These are phyloP conservation scores for Medicago ruthenica DNA, from an alignment of 306 rosid genomes.

Conservation along the genomic window DNA sequence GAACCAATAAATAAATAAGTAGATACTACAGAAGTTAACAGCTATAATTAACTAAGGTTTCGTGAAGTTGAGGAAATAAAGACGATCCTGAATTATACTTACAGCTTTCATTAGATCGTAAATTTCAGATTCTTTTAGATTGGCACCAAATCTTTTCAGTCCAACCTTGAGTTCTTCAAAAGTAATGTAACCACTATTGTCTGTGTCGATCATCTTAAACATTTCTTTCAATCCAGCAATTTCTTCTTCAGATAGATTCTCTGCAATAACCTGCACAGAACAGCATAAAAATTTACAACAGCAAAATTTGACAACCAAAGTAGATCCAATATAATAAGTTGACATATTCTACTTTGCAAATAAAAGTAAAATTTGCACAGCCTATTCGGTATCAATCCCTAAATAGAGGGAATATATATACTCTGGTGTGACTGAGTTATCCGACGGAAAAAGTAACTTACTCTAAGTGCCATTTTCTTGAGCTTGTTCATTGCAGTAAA, in stretches of 20 bases:
- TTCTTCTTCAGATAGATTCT: slow-evolving; percentile 86
- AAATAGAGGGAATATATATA: neutral
- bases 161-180: slow-evolving; percentile 89
- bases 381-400: neutral
- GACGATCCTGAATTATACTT: slow-evolving; percentile 39
- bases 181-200: slow-evolving; percentile 84
- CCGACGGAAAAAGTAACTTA: slow-evolving; percentile 46
- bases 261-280: slow-evolving; percentile 75
- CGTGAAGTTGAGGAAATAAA: too few species aligned
- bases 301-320: slow-evolving; percentile 15
- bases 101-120: slow-evolving; percentile 83
- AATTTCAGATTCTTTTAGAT: slow-evolving; percentile 80
- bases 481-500: slow-evolving; percentile 88
- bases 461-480: slow-evolving; percentile 95
- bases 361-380: neutral
- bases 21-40: too few species aligned
- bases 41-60: too few species aligned
- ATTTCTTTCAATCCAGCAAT: slow-evolving; percentile 87
- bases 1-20: too few species aligned
- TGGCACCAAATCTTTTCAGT: slow-evolving; percentile 74
- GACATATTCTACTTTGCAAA: neutral
- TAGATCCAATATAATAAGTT: neutral
- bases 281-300: slow-evolving; percentile 27
- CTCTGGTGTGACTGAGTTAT: neutral
- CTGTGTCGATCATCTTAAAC: slow-evolving; percentile 81